Base-by-base conservation (phyloP, 2,329 filamentous ascomycete species). In the Aspergillus spinulosporus region DNA sequence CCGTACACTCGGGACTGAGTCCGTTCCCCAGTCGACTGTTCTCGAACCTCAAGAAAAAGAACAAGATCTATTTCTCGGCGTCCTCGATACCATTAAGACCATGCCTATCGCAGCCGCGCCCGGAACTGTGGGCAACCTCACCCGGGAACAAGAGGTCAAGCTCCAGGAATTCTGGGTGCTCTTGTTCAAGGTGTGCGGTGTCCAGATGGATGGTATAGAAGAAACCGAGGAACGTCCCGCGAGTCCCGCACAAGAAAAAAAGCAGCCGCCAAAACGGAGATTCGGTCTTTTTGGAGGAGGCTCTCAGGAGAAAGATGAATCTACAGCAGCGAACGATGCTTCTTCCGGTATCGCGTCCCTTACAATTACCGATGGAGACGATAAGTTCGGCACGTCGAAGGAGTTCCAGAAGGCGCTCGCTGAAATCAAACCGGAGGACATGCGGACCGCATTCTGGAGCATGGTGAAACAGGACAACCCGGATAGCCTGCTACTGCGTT, bases 401-500 rank as follows among this genome's bases (percentile, higher is more conserved):
- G 86, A 92, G 49, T 97, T 92, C 74, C 84, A 90, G 64, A 86
- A 93, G 40, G 90, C 91, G 0, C 75, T 99, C 7, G 87, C 88
- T 48, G 90, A 83, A 58, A 83, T 88, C 67, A 82, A 86, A 0
- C 90, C 93, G 0, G 90, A 95, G 66, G 82, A 88, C 43, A 84
- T 99, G 62, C 85, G 92, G 51, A 80, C 82, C 12, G 87, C 92
- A 0, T 89, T 97, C 69, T 97, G 94, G 94, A 83, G 79, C 63
- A 96, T 97, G 91, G 84, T 93, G 57, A 99, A 97, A 78, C 88
- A 94, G 67, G 94, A 99, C 69, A 86, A 97, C 70, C 94, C 94
- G 0, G 94, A 99, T 75, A 88, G 88, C 2, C 78, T 95, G 14
- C 77, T 93, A 12, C 77, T 96, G 56, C 86, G 92, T 42, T 96